Evolutionary conservation across 495 filamentous ascomycete species (phyloP).

Genomic region (Aspergillus ellipticus): DNA sequence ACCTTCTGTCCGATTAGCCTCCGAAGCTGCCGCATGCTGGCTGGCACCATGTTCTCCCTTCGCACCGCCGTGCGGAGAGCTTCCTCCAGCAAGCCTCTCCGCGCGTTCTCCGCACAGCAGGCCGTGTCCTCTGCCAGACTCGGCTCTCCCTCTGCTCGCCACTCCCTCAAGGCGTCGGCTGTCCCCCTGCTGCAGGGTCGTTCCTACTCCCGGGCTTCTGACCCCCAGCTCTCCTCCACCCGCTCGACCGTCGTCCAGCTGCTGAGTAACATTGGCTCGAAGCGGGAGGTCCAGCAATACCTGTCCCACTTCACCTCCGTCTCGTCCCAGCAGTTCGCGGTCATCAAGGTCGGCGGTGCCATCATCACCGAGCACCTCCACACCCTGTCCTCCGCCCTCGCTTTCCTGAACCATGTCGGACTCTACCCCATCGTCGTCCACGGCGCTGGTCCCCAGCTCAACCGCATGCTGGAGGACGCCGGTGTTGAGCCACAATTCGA

Average conservation of each 20-base stretch:
- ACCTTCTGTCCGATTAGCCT: conserved; percentile 21
- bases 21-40: conserved; percentile 50
- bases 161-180: conserved; percentile 25
- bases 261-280: conserved; percentile 93
- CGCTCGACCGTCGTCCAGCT: conserved; percentile 90
- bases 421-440: conserved; percentile 96
- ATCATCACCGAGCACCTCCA: conserved; percentile 95
- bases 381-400: conserved; percentile 79
- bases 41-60: conserved; percentile 47
- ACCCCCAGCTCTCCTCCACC: conserved; percentile 55
- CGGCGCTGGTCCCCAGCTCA: conserved; percentile 93
- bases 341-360: conserved; percentile 97
- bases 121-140: conserved; percentile 31
- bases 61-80: conserved; percentile 51
- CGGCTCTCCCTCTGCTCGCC: conserved; percentile 22
- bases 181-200: conserved; percentile 34
- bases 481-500: conserved; percentile 96
- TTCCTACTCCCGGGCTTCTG: conserved; percentile 44
- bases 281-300: conserved; percentile 97
- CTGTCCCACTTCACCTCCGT: conserved; percentile 97
- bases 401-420: conserved; percentile 93
- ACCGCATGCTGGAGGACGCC: conserved; percentile 84
- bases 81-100: conserved; percentile 41
- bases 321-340: conserved; percentile 95
- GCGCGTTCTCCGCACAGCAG: conserved; percentile 45